phyloP scores from a whole-genome alignment of 345 rosid species.

The Cardamine resedifolia region DNA sequence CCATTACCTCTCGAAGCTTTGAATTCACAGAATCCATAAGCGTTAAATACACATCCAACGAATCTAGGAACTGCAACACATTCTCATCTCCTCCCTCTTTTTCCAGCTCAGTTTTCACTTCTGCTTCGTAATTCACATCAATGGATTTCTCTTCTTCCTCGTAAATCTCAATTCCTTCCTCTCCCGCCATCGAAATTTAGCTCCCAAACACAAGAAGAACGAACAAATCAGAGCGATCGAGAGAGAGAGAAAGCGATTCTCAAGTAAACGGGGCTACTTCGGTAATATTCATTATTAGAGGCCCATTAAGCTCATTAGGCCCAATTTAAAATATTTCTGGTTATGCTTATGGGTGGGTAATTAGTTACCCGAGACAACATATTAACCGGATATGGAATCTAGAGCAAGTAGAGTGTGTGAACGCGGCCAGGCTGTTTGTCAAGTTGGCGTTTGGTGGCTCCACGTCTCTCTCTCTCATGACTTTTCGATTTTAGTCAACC shows the following conservation, averaged over 20 bases:
- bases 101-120: constrained; percentile 2
- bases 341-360: neutral
- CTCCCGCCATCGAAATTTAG: constrained; percentile 27
- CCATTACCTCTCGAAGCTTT: constrained; percentile 69
- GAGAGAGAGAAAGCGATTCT: neutral
- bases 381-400: neutral
- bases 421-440: constrained; percentile 33
- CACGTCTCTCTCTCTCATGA: constrained; percentile 33
- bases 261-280: constrained; percentile 6
- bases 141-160: constrained; percentile 33
- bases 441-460: constrained; percentile 42
- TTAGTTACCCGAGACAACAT: neutral
- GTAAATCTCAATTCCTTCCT: constrained; percentile 28
- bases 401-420: constrained; percentile 17
- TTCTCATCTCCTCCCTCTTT: constrained; percentile 36
- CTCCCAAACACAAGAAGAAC: constrained; percentile 1
- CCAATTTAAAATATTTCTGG: too few relatives aligned
- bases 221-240: constrained; percentile 17
- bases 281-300: neutral
- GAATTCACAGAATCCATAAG: constrained; percentile 63
- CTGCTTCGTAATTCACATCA: neutral
- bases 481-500: constrained; percentile 40
- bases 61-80: constrained; percentile 72
- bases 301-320: neutral
- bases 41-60: constrained; percentile 60